Evolutionary conservation across 2,329 filamentous ascomycete species (phyloP), one percentile per base, ranked within the genome.

Genomic region (Exophiala aquamarina): DNA sequence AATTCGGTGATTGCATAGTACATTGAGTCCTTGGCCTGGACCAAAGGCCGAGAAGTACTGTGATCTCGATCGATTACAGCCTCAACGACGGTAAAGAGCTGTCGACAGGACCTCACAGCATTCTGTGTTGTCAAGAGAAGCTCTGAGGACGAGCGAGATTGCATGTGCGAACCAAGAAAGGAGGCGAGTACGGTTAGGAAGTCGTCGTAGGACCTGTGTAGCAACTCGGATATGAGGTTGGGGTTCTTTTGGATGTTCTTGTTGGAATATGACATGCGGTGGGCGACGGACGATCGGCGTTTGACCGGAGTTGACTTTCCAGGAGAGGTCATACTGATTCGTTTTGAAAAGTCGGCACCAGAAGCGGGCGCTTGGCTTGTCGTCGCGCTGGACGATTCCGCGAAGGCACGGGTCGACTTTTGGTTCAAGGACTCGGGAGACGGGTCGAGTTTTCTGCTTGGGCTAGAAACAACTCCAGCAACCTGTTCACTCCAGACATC

Each of bases 181-280:
- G 89, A 94, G 41, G 89, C 92, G 41, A 98, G 81, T 62, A 91
- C 87, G 5, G 91, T 93, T 43, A 98, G 73, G 62, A 97, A 95
- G 6, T 81, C 82, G 69, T 97, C 91, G 70, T 96, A 90, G 41
- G 84, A 87, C 40, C 79, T 75, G 60, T 83, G 86, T 39, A 97
- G 78, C 58, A 84, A 84, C 65, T 91, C 87, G 2, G 91, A 95
- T 26, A 93, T 88, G 50, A 96, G 76, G 60, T 87, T 86, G 51
- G 83, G 80, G 53, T 83, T 81, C 53, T 78, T 77, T 26, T 78
- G 77, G 28, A 78, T 71, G 32, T 81, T 76, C 35, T 84, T 81
- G 21, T 82, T 82, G 23, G 82, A 82, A 60, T 89, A 79, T 28
- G 89, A 94, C 56, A 92, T 75, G 42, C 89, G 82, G 67, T 94